A percentile compares a stretch with the other conserved stretches of the same genome.
These are phyloP conservation scores for Globisporangium cystogenes DNA, from an alignment of 352 stramenopile genomes.

Conservation along the genomic window DNA sequence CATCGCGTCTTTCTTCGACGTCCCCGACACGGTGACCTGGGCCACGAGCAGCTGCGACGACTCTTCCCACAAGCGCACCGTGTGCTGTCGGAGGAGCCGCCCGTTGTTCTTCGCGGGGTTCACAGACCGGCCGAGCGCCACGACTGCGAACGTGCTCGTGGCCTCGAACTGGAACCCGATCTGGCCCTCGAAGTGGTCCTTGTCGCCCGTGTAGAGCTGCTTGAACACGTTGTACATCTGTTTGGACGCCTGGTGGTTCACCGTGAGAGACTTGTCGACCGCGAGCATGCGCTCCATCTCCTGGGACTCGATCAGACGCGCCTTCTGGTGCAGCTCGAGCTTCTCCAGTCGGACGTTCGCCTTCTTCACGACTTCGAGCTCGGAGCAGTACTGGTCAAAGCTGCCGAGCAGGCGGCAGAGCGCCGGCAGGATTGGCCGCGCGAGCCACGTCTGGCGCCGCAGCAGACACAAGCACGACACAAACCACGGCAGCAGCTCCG, in stretches of 20 bases:
- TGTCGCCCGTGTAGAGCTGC: constrained; percentile 84
- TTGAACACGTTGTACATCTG: constrained; percentile 86
- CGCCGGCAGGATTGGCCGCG: constrained; percentile 56
- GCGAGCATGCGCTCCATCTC: constrained; percentile 53
- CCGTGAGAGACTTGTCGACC: constrained; percentile 37
- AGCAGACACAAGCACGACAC: constrained; percentile 76
- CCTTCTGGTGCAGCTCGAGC: constrained; percentile 54
- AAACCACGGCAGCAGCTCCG: constrained; percentile 68
- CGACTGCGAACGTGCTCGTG: constrained; percentile 71
- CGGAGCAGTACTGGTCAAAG: constrained; percentile 72
- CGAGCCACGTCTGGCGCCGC: constrained; percentile 74
- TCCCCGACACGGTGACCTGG: constrained; percentile 51
- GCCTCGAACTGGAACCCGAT: constrained; percentile 89
- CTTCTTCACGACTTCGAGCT: constrained; percentile 50
- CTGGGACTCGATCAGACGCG: constrained; percentile 54
- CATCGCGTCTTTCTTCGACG: constrained; percentile 61
- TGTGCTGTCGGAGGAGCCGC: constrained; percentile 60
- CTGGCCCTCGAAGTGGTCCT: constrained; percentile 87
- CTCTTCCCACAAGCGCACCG: constrained; percentile 83
- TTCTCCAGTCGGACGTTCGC: constrained; percentile 58
- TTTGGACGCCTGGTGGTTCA: constrained; percentile 49
- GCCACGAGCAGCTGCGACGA: constrained; percentile 59
- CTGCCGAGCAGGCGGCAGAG: constrained; percentile 56
- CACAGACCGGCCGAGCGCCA: constrained; percentile 77
- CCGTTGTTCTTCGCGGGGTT: constrained; percentile 63